phyloP scores from a whole-genome alignment of 352 stramenopile species.

The Globisporangium heterothallicum region DNA sequence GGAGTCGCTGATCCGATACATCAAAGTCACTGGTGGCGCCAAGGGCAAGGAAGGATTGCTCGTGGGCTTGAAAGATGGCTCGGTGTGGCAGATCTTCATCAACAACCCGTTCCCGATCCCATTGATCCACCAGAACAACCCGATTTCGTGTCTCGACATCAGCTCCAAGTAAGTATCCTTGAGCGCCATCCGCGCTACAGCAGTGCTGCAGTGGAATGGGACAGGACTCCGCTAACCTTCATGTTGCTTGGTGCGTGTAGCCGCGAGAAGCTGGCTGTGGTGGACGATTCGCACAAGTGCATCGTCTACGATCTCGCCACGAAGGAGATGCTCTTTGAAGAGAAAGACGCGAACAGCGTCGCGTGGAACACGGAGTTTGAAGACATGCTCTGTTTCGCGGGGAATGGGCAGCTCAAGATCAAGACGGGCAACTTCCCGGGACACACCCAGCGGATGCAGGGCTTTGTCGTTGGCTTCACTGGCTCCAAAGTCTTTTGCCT shows the following conservation, averaged over 20 bases:
- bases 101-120: slow-evolving; percentile 94
- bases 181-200: too few species aligned
- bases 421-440: slow-evolving; percentile 88
- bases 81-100: slow-evolving; percentile 91
- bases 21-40: slow-evolving; percentile 90
- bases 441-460: slow-evolving; percentile 86
- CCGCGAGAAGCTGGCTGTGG: slow-evolving; percentile 85
- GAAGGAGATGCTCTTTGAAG: slow-evolving; percentile 87
- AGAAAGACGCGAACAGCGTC: slow-evolving; percentile 83
- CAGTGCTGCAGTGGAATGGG: too few species aligned
- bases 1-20: slow-evolving; percentile 87
- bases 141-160: slow-evolving; percentile 88
- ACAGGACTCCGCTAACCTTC: too few species aligned
- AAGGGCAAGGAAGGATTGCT: slow-evolving; percentile 87
- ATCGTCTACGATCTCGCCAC: slow-evolving; percentile 89
- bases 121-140: slow-evolving; percentile 81
- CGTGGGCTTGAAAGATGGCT: slow-evolving; percentile 90
- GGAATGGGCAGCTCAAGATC: slow-evolving; percentile 86
- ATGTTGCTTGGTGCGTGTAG: slow-evolving; percentile 20
- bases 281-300: slow-evolving; percentile 87
- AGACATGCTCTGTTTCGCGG: slow-evolving; percentile 93
- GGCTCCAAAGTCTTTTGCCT: slow-evolving; percentile 92
- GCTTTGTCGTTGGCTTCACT: slow-evolving; percentile 91
- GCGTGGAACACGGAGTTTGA: slow-evolving; percentile 94
- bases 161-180: slow-evolving; percentile 64